Evolutionary conservation across 768 basidiomycete species (phyloP).

Genomic region (Collybiopsis confluens): DNA sequence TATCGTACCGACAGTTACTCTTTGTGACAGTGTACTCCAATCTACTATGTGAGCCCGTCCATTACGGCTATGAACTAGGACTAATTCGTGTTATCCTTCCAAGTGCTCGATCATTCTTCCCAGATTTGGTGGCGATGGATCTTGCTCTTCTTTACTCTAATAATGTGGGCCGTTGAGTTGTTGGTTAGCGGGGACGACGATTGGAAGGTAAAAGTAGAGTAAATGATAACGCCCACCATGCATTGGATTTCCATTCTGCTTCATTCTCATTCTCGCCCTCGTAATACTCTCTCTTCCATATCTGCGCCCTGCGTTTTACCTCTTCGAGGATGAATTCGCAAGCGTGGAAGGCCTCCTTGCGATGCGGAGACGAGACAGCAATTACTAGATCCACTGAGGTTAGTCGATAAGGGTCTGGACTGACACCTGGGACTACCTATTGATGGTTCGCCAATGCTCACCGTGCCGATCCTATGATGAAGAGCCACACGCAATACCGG

Average conservation of each 20-base stretch:
- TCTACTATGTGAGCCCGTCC: conserved; percentile 58
- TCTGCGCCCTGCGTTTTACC: conserved; percentile 77
- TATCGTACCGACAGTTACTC: conserved; percentile 81
- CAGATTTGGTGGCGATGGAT: conserved; percentile 94
- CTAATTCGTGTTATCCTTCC: conserved; percentile 3
- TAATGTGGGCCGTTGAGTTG: conserved; percentile 80
- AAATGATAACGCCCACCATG: conserved; percentile 11
- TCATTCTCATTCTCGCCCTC: conserved; percentile 58
- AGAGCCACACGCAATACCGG: conserved; percentile 57
- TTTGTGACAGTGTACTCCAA: conserved; percentile 88
- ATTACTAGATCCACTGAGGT: conserved; percentile 43
- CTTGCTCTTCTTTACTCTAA: conserved; percentile 82
- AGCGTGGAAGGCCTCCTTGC: conserved; percentile 74
- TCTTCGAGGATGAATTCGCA: conserved; percentile 85
- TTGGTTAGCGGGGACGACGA: conserved; percentile 77
- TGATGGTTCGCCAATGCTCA: conserved; percentile 75
- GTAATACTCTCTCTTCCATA: conserved; percentile 92
- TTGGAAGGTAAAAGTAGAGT: conserved; percentile 69
- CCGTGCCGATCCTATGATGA: conserved; percentile 73
- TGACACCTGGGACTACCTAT: conserved; percentile 39
- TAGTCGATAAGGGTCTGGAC: background rate
- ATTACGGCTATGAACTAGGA: background rate
- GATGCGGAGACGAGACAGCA: conserved; percentile 79
- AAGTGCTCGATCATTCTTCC: conserved; percentile 85
- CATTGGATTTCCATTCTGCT: conserved; percentile 71